Conservation (phyloP, 192 early-diverging fungal species). For the Lobosporangium transversale region DNA sequence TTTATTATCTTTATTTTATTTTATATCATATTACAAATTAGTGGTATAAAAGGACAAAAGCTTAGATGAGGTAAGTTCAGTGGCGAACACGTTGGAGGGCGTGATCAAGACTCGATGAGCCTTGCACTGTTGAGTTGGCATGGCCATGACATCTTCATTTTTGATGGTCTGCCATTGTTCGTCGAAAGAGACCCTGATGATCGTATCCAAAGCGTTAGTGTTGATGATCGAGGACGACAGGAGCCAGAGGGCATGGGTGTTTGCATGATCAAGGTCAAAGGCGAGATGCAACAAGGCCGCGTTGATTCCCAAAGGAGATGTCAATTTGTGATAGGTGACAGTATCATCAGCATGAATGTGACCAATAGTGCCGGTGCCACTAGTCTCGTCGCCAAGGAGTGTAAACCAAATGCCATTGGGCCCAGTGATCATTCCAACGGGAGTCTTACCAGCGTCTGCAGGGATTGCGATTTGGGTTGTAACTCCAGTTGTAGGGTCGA, state of each 20-base stretch:
- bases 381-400: conserved; percentile 3
- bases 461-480: conserved; percentile 5
- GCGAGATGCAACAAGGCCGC: conserved; percentile 28
- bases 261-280: conserved; percentile 9
- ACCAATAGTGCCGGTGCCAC: conserved; percentile 36
- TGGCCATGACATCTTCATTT: conserved; percentile 13
- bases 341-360: conserved; percentile 7
- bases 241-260: conserved; percentile 23
- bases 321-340: conserved; percentile 10
- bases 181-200: conserved; percentile 28
- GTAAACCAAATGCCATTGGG: conserved; percentile 34
- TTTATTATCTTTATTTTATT: too few species aligned
- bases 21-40: too few species aligned
- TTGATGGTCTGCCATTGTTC: conserved; percentile 9
- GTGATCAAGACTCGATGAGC: conserved; percentile 26
- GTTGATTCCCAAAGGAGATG: not conserved
- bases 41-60: not conserved
- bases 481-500: not conserved
- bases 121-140: conserved; percentile 22
- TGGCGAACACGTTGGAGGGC: conserved; percentile 10
- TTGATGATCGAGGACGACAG: conserved; percentile 41
- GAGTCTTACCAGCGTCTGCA: not conserved
- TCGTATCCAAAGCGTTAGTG: conserved; percentile 21
- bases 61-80: conserved; percentile 14
- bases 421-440: conserved; percentile 34